phyloP scores from a whole-genome alignment of 305 asterid species.

The Fraxinus latifolia region DNA sequence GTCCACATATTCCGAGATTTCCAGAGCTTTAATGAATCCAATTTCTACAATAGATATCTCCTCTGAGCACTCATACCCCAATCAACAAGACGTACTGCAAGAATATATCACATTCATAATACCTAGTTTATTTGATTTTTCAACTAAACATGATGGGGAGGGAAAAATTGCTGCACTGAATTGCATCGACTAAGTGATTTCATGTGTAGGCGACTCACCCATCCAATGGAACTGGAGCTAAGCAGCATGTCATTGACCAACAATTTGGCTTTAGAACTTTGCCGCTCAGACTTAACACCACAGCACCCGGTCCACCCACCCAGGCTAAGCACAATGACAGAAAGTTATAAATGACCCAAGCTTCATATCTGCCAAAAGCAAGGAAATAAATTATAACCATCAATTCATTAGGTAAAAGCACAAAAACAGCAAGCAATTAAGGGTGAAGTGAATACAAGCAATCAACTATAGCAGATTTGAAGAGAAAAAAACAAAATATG shows the following conservation, averaged over 20 bases:
- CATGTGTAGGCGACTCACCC: constrained; percentile 60
- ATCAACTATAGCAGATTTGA: background rate
- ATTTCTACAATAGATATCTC: constrained; percentile 5
- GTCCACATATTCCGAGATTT: background rate
- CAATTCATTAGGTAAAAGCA: constrained; percentile 12
- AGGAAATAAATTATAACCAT: constrained; percentile 26
- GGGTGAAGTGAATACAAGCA: background rate
- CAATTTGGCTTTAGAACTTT: constrained; percentile 81
- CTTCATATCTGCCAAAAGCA: constrained; percentile 73
- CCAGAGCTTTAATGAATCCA: constrained; percentile 7
- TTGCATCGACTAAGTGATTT: constrained; percentile 19
- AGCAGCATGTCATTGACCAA: constrained; percentile 94
- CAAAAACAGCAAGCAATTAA: background rate
- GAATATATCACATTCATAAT: background rate
- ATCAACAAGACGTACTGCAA: constrained; percentile 3
- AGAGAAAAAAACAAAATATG: background rate
- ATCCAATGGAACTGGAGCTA: constrained; percentile 82
- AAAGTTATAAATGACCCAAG: constrained; percentile 99
- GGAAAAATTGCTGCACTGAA: background rate
- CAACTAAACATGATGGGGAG: background rate
- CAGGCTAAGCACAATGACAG: constrained; percentile 95
- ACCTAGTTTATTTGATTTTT: background rate
- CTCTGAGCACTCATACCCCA: constrained; percentile 9
- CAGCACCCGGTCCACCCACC: constrained; percentile 99
- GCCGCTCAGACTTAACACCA: constrained; percentile 78